Evolutionary conservation across 345 rosid genomes (phyloP), one percentile per base, ranked within the genome.

Genomic region (Lepidium aucheri): DNA sequence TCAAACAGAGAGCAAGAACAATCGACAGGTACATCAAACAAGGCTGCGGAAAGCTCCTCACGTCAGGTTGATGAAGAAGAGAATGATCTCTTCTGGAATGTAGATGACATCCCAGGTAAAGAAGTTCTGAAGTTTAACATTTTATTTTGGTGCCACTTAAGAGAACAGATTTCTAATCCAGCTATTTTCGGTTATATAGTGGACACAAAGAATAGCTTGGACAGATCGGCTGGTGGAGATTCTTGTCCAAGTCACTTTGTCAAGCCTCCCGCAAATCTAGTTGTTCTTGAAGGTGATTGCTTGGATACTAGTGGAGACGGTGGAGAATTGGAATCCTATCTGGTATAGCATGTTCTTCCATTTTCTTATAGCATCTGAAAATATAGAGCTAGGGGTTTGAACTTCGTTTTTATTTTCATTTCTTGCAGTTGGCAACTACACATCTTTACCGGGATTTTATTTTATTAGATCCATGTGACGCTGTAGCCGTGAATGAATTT

Each of bases 241-340:
- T 67, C 76, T 69, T 69, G 73, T 52, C 71, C 81, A 34, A 77
- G 83, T 77, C 79, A 81, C 68, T 86, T 87, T 69, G 87, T 89
- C 62, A 95, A 85, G 78, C 90, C 97, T 52, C 99, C 99, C 3
- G 89, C 95, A 63, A 91, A 91, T 79, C 82, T 95, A 69, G 86
- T 91, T 61, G 99, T 95, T 54, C 84, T 91, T 65, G 95, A 95
- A 84, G 96, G 95, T 38, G 99, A 89, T 64, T 91, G 95, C 78
- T 78, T 88, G 47, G 95, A 91, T 75, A 68, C 83, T 77, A 53
- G 77, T 64, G 91, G 91, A 54, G 90, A 87, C 57, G 87, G 80
- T 40, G 88, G 89, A 39, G 97, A 90, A 71, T 53, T 94, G 72
- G 99, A 90, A 72, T 88, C 95, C 8, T 94, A 88, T 79, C 93